Evolutionary conservation across 306 rosid genomes (phyloP), one percentile per base, ranked within the genome.

Genomic region (Betula pendula): DNA sequence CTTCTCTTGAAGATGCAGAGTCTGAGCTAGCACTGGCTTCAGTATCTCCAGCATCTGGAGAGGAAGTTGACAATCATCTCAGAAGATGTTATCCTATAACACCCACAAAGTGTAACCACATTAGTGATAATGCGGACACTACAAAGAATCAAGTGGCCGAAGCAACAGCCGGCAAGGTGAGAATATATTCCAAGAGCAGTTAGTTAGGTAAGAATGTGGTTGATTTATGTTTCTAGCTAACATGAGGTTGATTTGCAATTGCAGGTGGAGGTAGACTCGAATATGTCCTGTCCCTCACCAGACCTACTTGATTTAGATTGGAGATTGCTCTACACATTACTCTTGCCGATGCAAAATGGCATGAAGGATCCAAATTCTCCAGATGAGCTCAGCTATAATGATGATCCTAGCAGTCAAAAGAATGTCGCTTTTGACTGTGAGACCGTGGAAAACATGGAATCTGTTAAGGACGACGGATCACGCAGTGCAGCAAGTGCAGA

Each of bases 31-130:
- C 38, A 33, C 38, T 33, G 38, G 38, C 42, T 38, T 83, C 84
- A 15, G 85, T 77, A 60, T 87, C 89, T 70, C 76, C 89, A 2
- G 80, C 87, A 13, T 77, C 44, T 72, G 82, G 74, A 74, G 72
- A 35, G 9, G 82, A 51, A 33, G 76, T 19, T 29, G 31, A 33
- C 13, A 63, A 33, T 63, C 29, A 27, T 15, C 31, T 25, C 38
- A 4, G 8, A 73, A 55, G 68, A 31, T 52, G 43, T 24, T 51
- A 40, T 70, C 49, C n/a, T 62, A 15, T 1, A 33, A 1, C 82
- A 63, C 48, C 77, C 4, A 82, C 65, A 79, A 87, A 85, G 70
- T 78, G 65, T 78, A 81, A 20, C 27, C 58, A 83, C 71, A 78
- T 76, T 29, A 80, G 85, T 72, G 55, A 68, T 75, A 62, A 31